Evolutionary conservation across 257 asterid genomes (phyloP), one percentile per base, ranked within the genome.

Genomic region (Mitragyna speciosa): DNA sequence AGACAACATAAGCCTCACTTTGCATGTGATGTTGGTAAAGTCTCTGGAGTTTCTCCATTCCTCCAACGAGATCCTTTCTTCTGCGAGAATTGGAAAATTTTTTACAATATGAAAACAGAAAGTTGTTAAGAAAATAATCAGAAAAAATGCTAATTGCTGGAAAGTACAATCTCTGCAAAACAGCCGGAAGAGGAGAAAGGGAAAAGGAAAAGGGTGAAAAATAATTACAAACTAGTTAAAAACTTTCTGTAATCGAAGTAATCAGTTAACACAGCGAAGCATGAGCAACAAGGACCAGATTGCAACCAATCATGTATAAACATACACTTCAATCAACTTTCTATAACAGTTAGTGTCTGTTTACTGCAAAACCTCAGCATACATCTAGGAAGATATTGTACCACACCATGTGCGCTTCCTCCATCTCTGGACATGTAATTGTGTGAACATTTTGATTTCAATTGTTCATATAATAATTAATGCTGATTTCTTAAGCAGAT

Each of bases 31-130:
- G 91, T 54, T 41, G 92, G 85, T 83, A 88, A 87, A 75, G 75
- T 86, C 88, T 89, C 96, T 26, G 97, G 90, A 76, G 91, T 86
- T 83, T 85, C 97, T 83, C 90, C 94, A 79, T 90, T 89, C 85
- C 82, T 91, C 91, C 94, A 86, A 68, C 89, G 94, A 43, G 91
- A 78, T 76, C 90, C 96, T 90, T 88, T 94, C 85, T 88, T 92
- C 97, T 96, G 93, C 77, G 28, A 74, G 36, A 81, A 61, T 69
- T 66, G 71, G 68, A 64, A 85, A 83, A n/a, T 1, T 1, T 36
- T 77, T 47, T 72, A 48, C 14, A 45, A 3, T 48, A 48, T n/a
- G 15, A 48, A n/a, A 72, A 61, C 39, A 61, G 72, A 31, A 61
- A n/a, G 39, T 63, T 49, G 51, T 76, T 80, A 51, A 78, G 51